Percentiles rank a stretch among this genome's conserved stretches.
These are phyloP conservation scores for Meyerozyma guilliermondii DNA, from an alignment of 1,139 yeast species.

Conservation along the genomic window DNA sequence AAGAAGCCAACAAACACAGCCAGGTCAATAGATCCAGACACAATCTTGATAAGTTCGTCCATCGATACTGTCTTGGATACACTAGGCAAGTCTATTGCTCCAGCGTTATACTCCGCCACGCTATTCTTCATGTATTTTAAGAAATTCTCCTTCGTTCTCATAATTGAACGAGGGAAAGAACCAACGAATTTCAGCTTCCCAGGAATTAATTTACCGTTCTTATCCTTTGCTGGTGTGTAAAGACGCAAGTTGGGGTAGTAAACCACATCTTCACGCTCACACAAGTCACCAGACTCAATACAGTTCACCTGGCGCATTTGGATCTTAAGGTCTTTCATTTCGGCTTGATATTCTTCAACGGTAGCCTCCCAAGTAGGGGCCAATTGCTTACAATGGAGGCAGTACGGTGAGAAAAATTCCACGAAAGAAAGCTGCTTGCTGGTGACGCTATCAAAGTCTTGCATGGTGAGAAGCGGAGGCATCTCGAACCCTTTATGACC, in stretches of 20 bases:
- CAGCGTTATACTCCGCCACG: constrained; percentile 41
- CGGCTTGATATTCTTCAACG: constrained; percentile 34
- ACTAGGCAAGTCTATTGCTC: constrained; percentile 30
- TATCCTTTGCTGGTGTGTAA: constrained; percentile 47
- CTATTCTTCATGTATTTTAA: constrained; percentile 49
- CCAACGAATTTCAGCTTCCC: constrained; percentile 35
- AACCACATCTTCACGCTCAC: constrained; percentile 52
- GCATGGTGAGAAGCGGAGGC: constrained; percentile 24
- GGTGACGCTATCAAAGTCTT: constrained; percentile 40
- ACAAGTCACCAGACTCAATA: constrained; percentile 66
- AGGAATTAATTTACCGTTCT: constrained; percentile 17
- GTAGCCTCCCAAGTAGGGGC: constrained; percentile 55
- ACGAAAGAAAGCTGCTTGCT: constrained; percentile 41
- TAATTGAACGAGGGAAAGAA: constrained; percentile 42
- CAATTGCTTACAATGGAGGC: constrained; percentile 55
- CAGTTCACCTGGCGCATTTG: constrained; percentile 69
- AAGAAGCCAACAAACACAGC: constrained; percentile 61
- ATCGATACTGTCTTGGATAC: constrained; percentile 28
- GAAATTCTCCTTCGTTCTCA: constrained; percentile 45
- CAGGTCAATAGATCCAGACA: constrained; percentile 42
- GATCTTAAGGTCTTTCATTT: constrained; percentile 38
- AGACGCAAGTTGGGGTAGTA: constrained; percentile 57
- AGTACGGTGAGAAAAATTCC: constrained; percentile 23
- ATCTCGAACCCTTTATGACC: constrained; percentile 7
- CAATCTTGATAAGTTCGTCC: constrained; percentile 32